A percentile compares a stretch with the other conserved stretches of the same genome.
phyloP scores from a whole-genome alignment of 1,139 yeast species.

The Debaryomyces udenii region DNA sequence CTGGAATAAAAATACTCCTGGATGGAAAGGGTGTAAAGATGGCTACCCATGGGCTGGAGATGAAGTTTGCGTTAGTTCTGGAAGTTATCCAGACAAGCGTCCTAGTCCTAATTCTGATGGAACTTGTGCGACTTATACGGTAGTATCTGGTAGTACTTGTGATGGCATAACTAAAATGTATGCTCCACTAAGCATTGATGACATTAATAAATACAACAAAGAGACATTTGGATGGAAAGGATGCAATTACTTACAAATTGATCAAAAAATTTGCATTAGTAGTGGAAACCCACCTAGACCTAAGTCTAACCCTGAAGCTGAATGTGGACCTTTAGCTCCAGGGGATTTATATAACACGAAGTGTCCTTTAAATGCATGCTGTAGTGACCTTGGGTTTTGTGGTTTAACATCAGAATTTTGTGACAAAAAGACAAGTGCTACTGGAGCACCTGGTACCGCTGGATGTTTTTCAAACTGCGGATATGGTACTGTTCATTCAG shows the following conservation, averaged over 20 bases:
- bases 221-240: no score
- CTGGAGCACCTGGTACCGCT: slow-evolving; percentile 15
- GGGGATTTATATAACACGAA: slow-evolving; percentile 12
- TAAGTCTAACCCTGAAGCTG: slow-evolving; percentile 15
- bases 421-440: slow-evolving; percentile 10
- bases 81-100: no score
- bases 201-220: no score
- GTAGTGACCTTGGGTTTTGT: slow-evolving; percentile 19
- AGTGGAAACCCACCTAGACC: slow-evolving; percentile 21
- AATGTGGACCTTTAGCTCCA: slow-evolving; percentile 22
- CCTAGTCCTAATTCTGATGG: no score
- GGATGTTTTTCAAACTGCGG: slow-evolving; percentile 24
- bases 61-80: slow-evolving; percentile 17
- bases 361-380: slow-evolving; percentile 23
- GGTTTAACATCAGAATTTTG: slow-evolving; percentile 20
- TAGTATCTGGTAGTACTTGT: no score
- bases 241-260: no score
- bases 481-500: slow-evolving; percentile 19
- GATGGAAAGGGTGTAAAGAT: slow-evolving; percentile 19
- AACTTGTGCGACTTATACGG: no score
- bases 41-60: slow-evolving; percentile 14
- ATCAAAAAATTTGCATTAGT: no score
- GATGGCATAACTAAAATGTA: no score
- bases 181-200: no score
- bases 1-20: slow-evolving; percentile 18